Evolutionary conservation across 208 protist genomes (phyloP), one percentile per base, ranked within the genome.

Genomic region (Leptomonas pyrrhocoris): DNA sequence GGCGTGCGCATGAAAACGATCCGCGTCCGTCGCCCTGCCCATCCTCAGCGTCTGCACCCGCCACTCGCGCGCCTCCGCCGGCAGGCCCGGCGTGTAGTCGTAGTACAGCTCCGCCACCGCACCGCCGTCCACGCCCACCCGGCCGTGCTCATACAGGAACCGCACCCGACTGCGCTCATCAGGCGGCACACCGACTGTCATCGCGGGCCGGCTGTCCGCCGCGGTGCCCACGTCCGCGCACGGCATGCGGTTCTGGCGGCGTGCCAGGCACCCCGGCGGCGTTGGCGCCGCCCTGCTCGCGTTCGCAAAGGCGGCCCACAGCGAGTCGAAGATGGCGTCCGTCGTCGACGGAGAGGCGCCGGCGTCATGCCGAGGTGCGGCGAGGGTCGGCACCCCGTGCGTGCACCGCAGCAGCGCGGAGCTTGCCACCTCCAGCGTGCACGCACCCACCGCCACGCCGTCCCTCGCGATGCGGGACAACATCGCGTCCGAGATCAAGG

Each of bases 31-130:
- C 19, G 13, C 3, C 49, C 7, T 25, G 5, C 15, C 16, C 53
- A 23, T 30, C 30, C 5, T 6, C 53, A 42, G 9, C 30, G 53
- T 21, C 28, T 18, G 6, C 38, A 42, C 13, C 38, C 53, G 25
- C 53, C 53, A 57, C 25, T 1, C 16, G 8, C n/a, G 23, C n/a
- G 40, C 49, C 12, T 28, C 63, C 4, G 31, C 51, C 3, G 63
- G 31, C 7, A 69, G 63, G 15, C 28, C 63, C 0, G 51, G 51
- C 11, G 63, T 69, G 27, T 28, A 36, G 51, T 59, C 28, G 51
- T 51, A 69, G 63, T 51, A 69, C 23, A 69, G 51, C 23, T 25
- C 2, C 51, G 51, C 38, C 34, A 51, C 8, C 38, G 13, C 51
- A 4, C 4, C 49, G 4, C 12, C 25, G 11, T 28, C 30, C 31